Conservation (phyloP, 768 basidiomycete species). For the Boletus rufocinnamomeus region DNA sequence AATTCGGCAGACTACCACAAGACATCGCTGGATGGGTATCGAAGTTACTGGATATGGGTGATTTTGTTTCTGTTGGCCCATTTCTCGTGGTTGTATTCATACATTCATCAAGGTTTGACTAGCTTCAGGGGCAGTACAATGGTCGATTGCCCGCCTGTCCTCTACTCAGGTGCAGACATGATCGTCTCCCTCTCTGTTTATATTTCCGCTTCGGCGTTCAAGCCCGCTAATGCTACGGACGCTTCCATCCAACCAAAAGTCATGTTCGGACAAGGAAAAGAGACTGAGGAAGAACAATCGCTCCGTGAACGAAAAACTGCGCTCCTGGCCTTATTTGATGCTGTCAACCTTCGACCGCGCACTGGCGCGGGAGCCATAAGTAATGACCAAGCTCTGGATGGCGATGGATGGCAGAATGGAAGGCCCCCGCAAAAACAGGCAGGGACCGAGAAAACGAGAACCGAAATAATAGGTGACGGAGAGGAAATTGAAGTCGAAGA, state of each 20-base stretch:
- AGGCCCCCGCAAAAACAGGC: constrained; percentile 40
- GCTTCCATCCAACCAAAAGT: constrained; percentile 28
- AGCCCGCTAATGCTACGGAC: constrained; percentile 40
- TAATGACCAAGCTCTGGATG: constrained; percentile 32
- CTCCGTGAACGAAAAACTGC: constrained; percentile 80
- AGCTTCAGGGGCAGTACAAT: constrained; percentile 69
- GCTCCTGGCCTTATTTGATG: constrained; percentile 70
- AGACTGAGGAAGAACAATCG: constrained; percentile 76
- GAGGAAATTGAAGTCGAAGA: constrained; percentile 87
- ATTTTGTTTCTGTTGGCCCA: neutral
- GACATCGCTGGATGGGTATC: constrained; percentile 74
- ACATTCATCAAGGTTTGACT: constrained; percentile 50
- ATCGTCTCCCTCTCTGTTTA: constrained; percentile 77
- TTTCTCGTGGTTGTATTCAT: constrained; percentile 7
- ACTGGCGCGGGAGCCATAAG: constrained; percentile 41
- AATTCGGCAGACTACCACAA: constrained; percentile 76
- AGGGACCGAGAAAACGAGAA: constrained; percentile 45
- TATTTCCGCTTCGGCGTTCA: constrained; percentile 70
- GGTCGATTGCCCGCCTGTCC: constrained; percentile 71
- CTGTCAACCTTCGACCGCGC: constrained; percentile 68
- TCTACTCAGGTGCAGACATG: constrained; percentile 75
- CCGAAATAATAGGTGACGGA: constrained; percentile 75
- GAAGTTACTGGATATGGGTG: constrained; percentile 71
- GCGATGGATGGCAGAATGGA: constrained; percentile 41
- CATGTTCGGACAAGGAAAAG: constrained; percentile 75